Percentiles rank a stretch among this genome's conserved stretches.
Conservation (phyloP, 768 basidiomycete genomes). For the Rhodosporidiobolus odoratus region DNA sequence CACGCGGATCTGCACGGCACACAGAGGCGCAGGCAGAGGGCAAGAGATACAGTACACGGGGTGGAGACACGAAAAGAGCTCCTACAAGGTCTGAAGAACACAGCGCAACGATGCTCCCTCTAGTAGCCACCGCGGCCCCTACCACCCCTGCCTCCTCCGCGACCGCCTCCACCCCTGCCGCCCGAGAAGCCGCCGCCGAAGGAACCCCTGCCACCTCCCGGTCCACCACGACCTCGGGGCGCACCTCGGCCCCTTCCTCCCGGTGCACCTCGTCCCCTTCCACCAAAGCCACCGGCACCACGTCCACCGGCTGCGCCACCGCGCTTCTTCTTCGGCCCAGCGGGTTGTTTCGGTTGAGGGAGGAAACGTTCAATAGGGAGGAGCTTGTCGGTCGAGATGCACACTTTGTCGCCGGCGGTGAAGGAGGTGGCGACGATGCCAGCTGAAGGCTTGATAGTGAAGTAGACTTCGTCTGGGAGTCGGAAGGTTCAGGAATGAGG, state of each 20-base stretch:
- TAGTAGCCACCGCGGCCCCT: constrained; percentile 42
- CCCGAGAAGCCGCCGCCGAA: constrained; percentile 35
- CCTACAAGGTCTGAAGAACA: neutral
- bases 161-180: constrained; percentile 20
- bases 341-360: constrained; percentile 75
- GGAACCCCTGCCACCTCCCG: constrained; percentile 40
- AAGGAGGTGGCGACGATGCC: constrained; percentile 95
- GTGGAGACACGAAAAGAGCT: neutral
- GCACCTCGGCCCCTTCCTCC: constrained; percentile 46
- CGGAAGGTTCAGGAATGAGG: neutral
- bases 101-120: no score
- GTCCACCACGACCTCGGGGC: constrained; percentile 38
- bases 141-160: constrained; percentile 20
- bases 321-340: constrained; percentile 37
- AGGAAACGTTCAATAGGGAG: constrained; percentile 93
- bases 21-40: neutral
- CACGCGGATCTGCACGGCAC: no score
- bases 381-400: constrained; percentile 94
- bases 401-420: constrained; percentile 96
- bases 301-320: constrained; percentile 45
- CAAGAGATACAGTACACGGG: neutral
- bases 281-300: constrained; percentile 52
- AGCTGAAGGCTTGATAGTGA: constrained; percentile 92
- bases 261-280: constrained; percentile 27
- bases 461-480: constrained; percentile 67